These are phyloP conservation scores for Fusarium tjaetaba DNA, from an alignment of 2,329 filamentous ascomycete species.

Conservation along the genomic window DNA sequence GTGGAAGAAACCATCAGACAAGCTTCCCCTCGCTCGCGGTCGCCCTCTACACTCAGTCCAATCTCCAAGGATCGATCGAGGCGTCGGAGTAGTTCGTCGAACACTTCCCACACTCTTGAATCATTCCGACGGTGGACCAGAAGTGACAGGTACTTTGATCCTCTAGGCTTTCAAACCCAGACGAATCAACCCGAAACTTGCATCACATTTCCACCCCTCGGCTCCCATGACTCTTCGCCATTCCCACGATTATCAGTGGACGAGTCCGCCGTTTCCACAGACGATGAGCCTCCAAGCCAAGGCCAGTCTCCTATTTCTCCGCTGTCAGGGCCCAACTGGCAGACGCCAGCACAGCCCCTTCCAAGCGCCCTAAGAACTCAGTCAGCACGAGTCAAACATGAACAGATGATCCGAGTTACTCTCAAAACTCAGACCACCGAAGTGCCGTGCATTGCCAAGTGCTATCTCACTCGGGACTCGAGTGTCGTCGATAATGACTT, in stretches of 20 bases:
- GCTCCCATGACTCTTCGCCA: conserved; percentile 4
- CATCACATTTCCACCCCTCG: neutral
- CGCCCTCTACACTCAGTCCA: conserved; percentile 25
- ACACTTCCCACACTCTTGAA: neutral
- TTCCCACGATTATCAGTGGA: conserved; percentile 7
- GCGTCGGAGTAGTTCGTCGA: conserved; percentile 14
- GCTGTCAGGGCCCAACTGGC: conserved; percentile 3
- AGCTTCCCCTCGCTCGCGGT: conserved; percentile 21
- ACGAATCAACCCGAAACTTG: neutral
- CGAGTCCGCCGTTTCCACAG: conserved; percentile 5
- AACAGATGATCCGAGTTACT: conserved; percentile 30
- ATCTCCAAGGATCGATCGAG: conserved; percentile 5
- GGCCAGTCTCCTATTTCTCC: conserved; percentile 23
- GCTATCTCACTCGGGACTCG: conserved; percentile 5
- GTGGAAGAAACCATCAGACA: conserved; percentile 13
- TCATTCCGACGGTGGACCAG: neutral
- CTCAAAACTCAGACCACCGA: conserved; percentile 17
- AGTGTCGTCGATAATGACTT: conserved; percentile 29
- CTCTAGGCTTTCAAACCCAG: neutral
- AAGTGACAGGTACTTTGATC: neutral
- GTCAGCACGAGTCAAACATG: conserved; percentile 25
- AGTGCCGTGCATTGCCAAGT: conserved; percentile 33
- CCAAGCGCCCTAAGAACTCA: neutral
- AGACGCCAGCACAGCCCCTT: conserved; percentile 7
- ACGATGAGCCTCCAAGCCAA: conserved; percentile 15